Conservation (phyloP, 1,284 basidiomycete species). For the Trichosporon ovoides region DNA sequence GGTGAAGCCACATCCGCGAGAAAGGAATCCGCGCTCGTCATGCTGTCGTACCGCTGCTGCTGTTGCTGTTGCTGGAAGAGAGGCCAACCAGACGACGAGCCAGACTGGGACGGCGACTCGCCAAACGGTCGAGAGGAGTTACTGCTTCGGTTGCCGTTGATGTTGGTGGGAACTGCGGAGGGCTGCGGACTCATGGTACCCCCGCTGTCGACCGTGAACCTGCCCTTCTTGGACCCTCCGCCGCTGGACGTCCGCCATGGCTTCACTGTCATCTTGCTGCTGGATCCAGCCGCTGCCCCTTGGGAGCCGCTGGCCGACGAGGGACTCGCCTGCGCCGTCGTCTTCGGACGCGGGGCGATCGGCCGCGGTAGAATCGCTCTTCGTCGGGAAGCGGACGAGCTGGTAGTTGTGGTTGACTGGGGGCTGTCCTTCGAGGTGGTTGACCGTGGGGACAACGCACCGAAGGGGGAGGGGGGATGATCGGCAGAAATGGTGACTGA, state of each 20-base stretch:
- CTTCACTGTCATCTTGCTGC: conserved; percentile 37
- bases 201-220: conserved; percentile 46
- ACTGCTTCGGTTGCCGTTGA: neutral
- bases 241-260: conserved; percentile 28
- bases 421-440: conserved; percentile 32
- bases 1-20: conserved; percentile 3
- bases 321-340: conserved; percentile 9
- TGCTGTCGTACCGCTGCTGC: conserved; percentile 2
- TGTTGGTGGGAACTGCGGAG: neutral
- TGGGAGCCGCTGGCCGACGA: conserved; percentile 8
- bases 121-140: neutral
- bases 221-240: conserved; percentile 39
- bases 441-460: conserved; percentile 40
- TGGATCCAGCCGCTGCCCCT: conserved; percentile 5
- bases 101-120: conserved; percentile 22
- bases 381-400: conserved; percentile 29
- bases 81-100: conserved; percentile 13
- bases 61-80: conserved; percentile 8
- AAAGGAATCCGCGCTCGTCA: neutral
- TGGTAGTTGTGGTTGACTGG: conserved; percentile 20
- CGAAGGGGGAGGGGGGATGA: conserved; percentile 38
- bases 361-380: conserved; percentile 38
- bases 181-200: conserved; percentile 11
- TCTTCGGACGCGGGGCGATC: conserved; percentile 27
- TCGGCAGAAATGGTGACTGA: conserved; percentile 36